phyloP scores from a whole-genome alignment of 257 asterid species.

The Nicotiana otophora region DNA sequence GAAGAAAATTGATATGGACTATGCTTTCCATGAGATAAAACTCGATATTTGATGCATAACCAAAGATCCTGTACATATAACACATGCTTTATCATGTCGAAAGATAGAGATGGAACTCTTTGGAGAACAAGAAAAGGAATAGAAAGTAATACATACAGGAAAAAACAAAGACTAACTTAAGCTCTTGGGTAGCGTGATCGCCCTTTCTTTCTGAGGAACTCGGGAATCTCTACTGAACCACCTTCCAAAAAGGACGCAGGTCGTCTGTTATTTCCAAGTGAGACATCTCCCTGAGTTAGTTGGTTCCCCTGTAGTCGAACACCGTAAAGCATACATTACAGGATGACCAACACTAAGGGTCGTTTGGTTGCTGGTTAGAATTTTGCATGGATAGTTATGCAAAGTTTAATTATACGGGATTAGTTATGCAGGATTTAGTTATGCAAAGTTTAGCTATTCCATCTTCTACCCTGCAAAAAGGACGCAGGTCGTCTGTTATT shows the following conservation, averaged over 20 bases:
- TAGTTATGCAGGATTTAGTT: too few relatives aligned
- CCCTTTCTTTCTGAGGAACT: conserved; percentile 85
- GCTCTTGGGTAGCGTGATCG: conserved; percentile 82
- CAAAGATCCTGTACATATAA: conserved; percentile 35
- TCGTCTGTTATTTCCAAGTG: conserved; percentile 50
- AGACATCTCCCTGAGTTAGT: conserved; percentile 50
- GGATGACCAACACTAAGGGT: neutral
- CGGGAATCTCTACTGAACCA: conserved; percentile 73
- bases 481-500: conserved; percentile 58
- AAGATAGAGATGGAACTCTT: neutral
- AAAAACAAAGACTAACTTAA: conserved; percentile 20
- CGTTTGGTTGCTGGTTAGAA: too few relatives aligned
- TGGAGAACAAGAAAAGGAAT: neutral
- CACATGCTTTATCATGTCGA: neutral
- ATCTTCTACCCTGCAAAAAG: neutral
- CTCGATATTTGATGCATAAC: conserved; percentile 17
- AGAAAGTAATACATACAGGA: neutral
- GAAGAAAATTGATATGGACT: neutral
- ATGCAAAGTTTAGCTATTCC: too few relatives aligned
- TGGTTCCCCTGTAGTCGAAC: conserved; percentile 57
- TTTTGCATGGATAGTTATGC: too few relatives aligned
- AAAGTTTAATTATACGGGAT: too few relatives aligned
- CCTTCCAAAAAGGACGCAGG: conserved; percentile 69
- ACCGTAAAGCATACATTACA: neutral
- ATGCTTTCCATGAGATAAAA: conserved; percentile 16